These are phyloP conservation scores for Blastocystis hominis DNA, from an alignment of 352 stramenopile species.

Conservation along the genomic window DNA sequence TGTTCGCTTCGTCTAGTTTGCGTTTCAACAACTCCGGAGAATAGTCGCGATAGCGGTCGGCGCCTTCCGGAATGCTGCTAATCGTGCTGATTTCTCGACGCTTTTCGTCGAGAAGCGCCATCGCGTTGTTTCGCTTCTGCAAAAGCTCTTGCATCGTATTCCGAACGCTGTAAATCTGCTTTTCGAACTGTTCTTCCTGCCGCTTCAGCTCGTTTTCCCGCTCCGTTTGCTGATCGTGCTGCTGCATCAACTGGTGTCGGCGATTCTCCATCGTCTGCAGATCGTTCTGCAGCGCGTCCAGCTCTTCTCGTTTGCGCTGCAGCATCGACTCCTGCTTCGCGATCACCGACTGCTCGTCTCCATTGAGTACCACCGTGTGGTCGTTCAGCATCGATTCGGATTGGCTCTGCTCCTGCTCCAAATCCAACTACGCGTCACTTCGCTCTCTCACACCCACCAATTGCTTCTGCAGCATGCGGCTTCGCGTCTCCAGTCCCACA, in stretches of 20 bases:
- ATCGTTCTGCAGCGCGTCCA: constrained; percentile 61
- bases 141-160: constrained; percentile 73
- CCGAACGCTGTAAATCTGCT: constrained; percentile 74
- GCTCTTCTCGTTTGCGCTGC: constrained; percentile 62
- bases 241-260: constrained; percentile 39
- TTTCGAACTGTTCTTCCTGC: constrained; percentile 67
- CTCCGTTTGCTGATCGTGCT: constrained; percentile 64
- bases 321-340: constrained; percentile 61
- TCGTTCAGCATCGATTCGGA: background rate
- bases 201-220: constrained; percentile 64
- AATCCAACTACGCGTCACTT: constrained; percentile 9
- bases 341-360: constrained; percentile 21
- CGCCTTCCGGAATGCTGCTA: constrained; percentile 84
- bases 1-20: constrained; percentile 82
- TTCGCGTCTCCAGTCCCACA: constrained; percentile 63
- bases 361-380: background rate
- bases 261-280: constrained; percentile 19
- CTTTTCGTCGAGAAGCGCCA: constrained; percentile 82
- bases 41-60: constrained; percentile 74
- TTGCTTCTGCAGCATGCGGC: constrained; percentile 29
- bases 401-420: constrained; percentile 8
- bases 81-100: constrained; percentile 91
- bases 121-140: constrained; percentile 70
- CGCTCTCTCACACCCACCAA: background rate
- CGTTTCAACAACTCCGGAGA: constrained; percentile 81